Conservation (phyloP, 805 yeast genomes). For the Yamadazyma takamatsuzukensis region DNA sequence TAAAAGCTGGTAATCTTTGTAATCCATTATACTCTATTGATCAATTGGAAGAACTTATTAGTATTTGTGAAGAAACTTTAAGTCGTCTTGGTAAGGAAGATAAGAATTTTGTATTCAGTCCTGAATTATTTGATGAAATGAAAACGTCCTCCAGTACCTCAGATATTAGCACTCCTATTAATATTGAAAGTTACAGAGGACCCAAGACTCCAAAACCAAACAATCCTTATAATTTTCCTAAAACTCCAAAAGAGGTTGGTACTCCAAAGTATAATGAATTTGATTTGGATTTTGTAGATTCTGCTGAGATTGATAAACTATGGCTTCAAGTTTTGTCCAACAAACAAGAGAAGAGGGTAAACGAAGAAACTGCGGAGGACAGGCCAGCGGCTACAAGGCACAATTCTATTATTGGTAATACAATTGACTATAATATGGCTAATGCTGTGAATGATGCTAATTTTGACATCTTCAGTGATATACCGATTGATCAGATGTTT, state of each 20-base stretch:
- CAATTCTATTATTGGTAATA: slow-evolving; percentile 1
- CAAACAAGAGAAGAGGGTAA: slow-evolving; percentile 18
- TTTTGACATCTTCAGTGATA: slow-evolving; percentile 25
- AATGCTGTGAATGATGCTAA: slow-evolving; percentile 8
- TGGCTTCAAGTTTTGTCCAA: slow-evolving; percentile 33
- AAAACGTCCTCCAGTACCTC: slow-evolving; percentile 1
- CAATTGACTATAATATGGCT: slow-evolving; percentile 14
- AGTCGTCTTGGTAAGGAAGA: slow-evolving; percentile 19
- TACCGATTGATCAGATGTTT: slow-evolving; percentile 22
- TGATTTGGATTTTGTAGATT: slow-evolving; percentile 18
- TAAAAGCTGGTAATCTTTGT: slow-evolving; percentile 11
- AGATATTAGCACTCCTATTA: neutral
- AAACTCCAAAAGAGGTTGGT: neutral
- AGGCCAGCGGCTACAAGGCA: neutral
- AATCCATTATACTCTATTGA: slow-evolving; percentile 14
- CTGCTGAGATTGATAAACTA: slow-evolving; percentile 29
- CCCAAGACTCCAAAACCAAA: too few species aligned
- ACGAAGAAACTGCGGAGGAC: slow-evolving; percentile 1
- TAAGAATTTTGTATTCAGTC: slow-evolving; percentile 8
- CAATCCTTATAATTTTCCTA: neutral
- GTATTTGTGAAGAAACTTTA: slow-evolving; percentile 22
- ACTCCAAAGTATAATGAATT: slow-evolving; percentile 1
- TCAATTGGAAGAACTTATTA: slow-evolving; percentile 24
- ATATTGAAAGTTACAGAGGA: too few species aligned
- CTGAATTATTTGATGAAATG: slow-evolving; percentile 9